Conservation (phyloP, 306 rosid genomes). For the Prunus persica region DNA sequence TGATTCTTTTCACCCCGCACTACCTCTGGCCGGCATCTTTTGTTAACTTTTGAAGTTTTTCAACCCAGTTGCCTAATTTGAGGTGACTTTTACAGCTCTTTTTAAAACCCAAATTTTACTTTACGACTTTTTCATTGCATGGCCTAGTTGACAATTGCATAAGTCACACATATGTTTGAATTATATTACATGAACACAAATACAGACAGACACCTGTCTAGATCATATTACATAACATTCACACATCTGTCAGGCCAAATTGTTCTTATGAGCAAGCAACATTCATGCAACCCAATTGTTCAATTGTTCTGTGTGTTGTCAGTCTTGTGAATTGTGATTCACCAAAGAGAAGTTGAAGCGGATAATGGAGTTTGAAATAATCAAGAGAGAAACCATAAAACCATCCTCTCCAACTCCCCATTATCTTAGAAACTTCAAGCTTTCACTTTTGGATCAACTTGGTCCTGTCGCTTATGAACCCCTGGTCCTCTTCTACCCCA, state of each 20-base stretch:
- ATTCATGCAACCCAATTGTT: neutral
- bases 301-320: neutral
- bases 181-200: too few relatives aligned
- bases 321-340: neutral
- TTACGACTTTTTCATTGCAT: too few relatives aligned
- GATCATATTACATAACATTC: neutral
- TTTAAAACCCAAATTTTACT: neutral
- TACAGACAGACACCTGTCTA: too few relatives aligned
- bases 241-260: neutral
- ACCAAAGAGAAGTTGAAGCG: neutral
- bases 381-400: slow-evolving; percentile 7
- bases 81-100: neutral
- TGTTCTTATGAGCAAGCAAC: neutral
- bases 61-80: neutral
- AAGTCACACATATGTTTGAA: too few relatives aligned
- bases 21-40: too few relatives aligned
- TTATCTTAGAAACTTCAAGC: slow-evolving; percentile 5
- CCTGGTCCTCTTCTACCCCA: slow-evolving; percentile 20
- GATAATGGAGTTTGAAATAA: slow-evolving; percentile 15
- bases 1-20: too few relatives aligned
- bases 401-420: slow-evolving; percentile 24
- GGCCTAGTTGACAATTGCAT: too few relatives aligned
- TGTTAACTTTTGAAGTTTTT: neutral
- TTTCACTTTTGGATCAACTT: slow-evolving; percentile 22
- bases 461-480: slow-evolving; percentile 8